A percentile compares a stretch with the other conserved stretches of the same genome.
Evolutionary conservation across 1,139 yeast species (phyloP).

Genomic region (Sugiyamaella grinbergsii): DNA sequence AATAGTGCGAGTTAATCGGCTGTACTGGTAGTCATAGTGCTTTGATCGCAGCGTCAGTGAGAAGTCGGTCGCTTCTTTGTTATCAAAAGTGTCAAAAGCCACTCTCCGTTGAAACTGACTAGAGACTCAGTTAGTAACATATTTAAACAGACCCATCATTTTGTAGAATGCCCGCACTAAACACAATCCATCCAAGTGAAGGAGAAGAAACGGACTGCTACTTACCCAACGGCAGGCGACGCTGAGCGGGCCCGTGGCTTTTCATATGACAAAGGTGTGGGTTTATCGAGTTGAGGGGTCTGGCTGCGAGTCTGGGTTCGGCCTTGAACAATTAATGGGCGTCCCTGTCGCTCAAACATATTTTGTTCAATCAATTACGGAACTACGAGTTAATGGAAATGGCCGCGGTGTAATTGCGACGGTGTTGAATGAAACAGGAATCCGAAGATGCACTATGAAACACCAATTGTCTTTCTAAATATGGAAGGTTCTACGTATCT

Average conservation of each 20-base stretch:
- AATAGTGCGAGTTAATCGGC: constrained; percentile 62
- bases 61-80: constrained; percentile 44
- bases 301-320: constrained; percentile 9
- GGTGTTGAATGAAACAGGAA: too few relatives aligned
- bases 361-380: not conserved
- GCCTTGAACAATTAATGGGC: constrained; percentile 1
- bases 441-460: too few relatives aligned
- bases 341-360: constrained; percentile 6
- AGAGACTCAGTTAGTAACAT: constrained; percentile 5
- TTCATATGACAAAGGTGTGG: not conserved
- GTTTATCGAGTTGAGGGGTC: constrained; percentile 14
- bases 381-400: not conserved
- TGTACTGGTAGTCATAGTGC: constrained; percentile 57
- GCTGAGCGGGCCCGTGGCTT: constrained; percentile 14
- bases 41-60: constrained; percentile 57
- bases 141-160: too few relatives aligned
- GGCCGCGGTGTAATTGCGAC: too few relatives aligned
- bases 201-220: too few relatives aligned
- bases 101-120: constrained; percentile 43
- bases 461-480: too few relatives aligned
- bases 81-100: constrained; percentile 57
- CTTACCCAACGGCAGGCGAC: constrained; percentile 17
- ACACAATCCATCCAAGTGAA: not conserved
- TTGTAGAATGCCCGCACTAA: too few relatives aligned
- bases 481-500: too few relatives aligned